Evolutionary conservation across 2,329 filamentous ascomycete species (phyloP), one percentile per base, ranked within the genome.

Genomic region (Aspergillus pseudonomiae): DNA sequence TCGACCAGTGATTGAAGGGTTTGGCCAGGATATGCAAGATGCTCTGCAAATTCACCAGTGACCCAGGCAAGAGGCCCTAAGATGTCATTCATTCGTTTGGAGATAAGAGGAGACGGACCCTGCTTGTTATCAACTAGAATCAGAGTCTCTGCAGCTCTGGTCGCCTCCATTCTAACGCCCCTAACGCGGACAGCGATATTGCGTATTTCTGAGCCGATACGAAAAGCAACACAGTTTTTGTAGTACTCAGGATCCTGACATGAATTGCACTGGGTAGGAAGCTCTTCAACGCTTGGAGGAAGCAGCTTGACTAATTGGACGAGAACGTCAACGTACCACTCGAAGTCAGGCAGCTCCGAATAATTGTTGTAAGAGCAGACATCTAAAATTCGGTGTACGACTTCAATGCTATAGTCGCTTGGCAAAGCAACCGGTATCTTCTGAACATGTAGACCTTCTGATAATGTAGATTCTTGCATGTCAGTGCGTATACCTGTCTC

Each of bases 361-460:
- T 98, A 99, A 65, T 93, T 97, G 68, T 94, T 91, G 67, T 89
- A 88, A 10, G 93, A 92, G 76, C 94, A 98, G 88, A 99, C 96
- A 65, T 89, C 88, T 12, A 98, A 77, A 64, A 98, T 93, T 63
- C 91, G 87, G 62, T 86, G 85, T 59, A 98, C 92, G 24, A 97
- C 92, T 70, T 92, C 92, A 43, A 89, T 82, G 58, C 89, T 89
- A 77, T 98, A 99, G 67, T 96, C 92, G 65, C 94, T 90, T 0
- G 95, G 93, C 9, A 98, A 19, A 39, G 36, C 4, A 30, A 60
- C 39, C 21, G 59, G 30, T 46, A 48, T 14, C 11, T 46, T 61
- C 30, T 58, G 41, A 32, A 52, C 32, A 6, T 12, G 43, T 24
- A 57, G 55, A 21, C 26, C 46, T 50, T 59, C 55, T 30, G 24